phyloP scores from a whole-genome alignment of 495 filamentous ascomycete genomes.

The Neurospora sp. region DNA sequence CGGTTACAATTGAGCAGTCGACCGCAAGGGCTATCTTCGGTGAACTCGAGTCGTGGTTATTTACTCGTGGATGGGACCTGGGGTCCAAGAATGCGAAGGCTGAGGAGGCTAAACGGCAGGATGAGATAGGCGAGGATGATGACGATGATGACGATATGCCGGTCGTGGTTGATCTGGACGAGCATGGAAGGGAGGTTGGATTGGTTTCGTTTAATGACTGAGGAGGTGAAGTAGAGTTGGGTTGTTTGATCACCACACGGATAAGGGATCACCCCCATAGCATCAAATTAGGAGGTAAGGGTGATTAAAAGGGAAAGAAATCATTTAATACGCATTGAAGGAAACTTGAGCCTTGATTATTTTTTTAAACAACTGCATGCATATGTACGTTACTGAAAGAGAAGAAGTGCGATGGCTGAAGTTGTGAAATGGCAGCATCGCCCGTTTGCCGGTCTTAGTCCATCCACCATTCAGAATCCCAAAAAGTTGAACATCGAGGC shows the following conservation, averaged over 20 bases:
- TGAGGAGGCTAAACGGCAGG: slow-evolving; percentile 16
- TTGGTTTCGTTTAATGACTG: slow-evolving; percentile 34
- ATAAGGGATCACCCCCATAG: not conserved
- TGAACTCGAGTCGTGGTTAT: slow-evolving; percentile 35
- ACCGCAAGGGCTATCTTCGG: slow-evolving; percentile 28
- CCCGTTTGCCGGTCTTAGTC: not conserved
- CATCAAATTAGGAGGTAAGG: not conserved
- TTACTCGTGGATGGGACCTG: slow-evolving; percentile 38
- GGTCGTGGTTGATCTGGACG: slow-evolving; percentile 61
- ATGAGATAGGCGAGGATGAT: slow-evolving; percentile 68
- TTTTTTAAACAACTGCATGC: not conserved
- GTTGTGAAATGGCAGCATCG: not conserved
- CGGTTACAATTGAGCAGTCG: slow-evolving; percentile 22
- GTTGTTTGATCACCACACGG: not conserved
- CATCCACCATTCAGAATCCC: not conserved
- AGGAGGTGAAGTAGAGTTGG: not conserved
- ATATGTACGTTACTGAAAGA: not conserved
- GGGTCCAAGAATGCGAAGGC: slow-evolving; percentile 1
- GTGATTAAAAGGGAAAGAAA: not conserved
- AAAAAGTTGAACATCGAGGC: not conserved
- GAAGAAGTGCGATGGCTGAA: not conserved
- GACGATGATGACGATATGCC: slow-evolving; percentile 86
- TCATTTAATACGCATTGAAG: not conserved
- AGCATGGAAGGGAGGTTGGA: slow-evolving; percentile 37
- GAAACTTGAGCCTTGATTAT: not conserved